phyloP scores from a whole-genome alignment of 176 grass and related monocot genomes.

The Tuctoria greenei region DNA sequence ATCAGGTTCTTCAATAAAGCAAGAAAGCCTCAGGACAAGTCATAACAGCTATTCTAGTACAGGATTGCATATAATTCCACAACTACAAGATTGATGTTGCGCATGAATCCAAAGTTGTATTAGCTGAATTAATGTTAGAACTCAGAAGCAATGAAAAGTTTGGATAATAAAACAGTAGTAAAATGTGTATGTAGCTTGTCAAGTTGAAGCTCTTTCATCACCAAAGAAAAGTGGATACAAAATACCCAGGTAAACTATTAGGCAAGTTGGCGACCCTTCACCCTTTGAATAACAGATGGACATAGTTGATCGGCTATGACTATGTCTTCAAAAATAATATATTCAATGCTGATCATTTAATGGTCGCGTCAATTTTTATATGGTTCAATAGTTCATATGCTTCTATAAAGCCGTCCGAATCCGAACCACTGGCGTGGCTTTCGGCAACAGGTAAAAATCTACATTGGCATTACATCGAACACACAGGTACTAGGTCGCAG shows the following conservation, averaged over 20 bases:
- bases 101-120: too few relatives aligned
- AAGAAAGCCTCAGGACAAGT: background rate
- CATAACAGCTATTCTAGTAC: too few relatives aligned
- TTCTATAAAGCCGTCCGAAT: background rate
- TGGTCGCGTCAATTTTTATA: background rate
- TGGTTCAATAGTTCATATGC: too few relatives aligned
- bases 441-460: background rate
- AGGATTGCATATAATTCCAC: background rate
- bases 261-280: background rate
- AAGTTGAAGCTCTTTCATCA: background rate
- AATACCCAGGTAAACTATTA: background rate
- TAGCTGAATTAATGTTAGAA: background rate
- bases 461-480: background rate
- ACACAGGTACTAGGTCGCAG: background rate
- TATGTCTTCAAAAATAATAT: background rate
- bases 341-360: background rate
- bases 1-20: background rate
- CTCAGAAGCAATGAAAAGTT: background rate
- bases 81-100: conserved; percentile 2
- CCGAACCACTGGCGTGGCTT: background rate
- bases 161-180: background rate
- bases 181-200: background rate
- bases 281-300: background rate
- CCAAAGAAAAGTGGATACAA: background rate
- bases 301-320: background rate